phyloP scores from a whole-genome alignment of 2,329 filamentous ascomycete genomes.

The Cladosporium sp. region DNA sequence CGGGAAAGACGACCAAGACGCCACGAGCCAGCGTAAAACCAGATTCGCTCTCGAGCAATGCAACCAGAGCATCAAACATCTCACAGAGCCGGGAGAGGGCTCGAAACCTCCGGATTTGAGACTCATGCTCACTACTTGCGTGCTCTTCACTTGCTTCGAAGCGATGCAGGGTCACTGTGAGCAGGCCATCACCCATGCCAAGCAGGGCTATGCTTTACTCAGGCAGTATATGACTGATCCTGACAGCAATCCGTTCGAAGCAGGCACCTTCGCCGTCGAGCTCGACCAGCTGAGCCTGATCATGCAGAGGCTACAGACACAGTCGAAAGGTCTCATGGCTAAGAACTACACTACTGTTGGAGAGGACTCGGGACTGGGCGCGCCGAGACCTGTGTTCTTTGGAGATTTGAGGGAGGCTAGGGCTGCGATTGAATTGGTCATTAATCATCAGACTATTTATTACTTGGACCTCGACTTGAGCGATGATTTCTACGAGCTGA shows the following conservation, averaged over 20 bases:
- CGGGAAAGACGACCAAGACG: conserved; percentile 15
- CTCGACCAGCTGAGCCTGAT: conserved; percentile 20
- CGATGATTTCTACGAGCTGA: conserved; percentile 23
- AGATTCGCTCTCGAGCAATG: conserved; percentile 24
- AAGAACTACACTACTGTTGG: not conserved
- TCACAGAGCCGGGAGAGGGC: conserved; percentile 13
- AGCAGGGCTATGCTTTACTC: conserved; percentile 21
- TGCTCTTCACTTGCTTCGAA: conserved; percentile 25
- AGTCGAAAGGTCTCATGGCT: conserved; percentile 18
- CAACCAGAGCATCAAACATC: conserved; percentile 22
- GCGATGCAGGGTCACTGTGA: conserved; percentile 24
- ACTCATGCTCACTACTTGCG: conserved; percentile 23
- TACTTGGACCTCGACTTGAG: conserved; percentile 24
- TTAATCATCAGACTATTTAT: conserved; percentile 20
- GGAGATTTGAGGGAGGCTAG: conserved; percentile 17
- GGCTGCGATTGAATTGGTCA: conserved; percentile 16
- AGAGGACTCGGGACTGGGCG: not conserved
- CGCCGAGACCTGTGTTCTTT: conserved; percentile 15
- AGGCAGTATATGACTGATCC: conserved; percentile 20
- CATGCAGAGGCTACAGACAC: conserved; percentile 21
- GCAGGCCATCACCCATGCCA: conserved; percentile 23
- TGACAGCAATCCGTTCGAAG: conserved; percentile 17
- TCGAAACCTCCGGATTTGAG: conserved; percentile 17
- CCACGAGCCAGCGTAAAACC: conserved; percentile 12
- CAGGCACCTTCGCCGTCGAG: conserved; percentile 20